Conservation (phyloP, 2,329 filamentous ascomycete species). For the Stemphylium lycopersici region DNA sequence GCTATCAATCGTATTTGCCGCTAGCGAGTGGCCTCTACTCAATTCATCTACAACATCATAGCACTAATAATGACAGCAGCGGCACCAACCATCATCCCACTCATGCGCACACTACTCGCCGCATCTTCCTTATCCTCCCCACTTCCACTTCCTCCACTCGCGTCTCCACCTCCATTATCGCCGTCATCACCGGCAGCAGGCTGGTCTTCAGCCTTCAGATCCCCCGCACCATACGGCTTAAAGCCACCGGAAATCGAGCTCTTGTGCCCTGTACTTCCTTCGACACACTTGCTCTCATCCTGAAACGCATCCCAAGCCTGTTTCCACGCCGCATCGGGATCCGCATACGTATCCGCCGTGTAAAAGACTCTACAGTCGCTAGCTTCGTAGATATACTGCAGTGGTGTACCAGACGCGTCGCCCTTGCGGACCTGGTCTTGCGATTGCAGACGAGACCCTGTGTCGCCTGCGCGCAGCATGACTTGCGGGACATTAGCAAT, state of each 20-base stretch:
- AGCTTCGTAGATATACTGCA: conserved; percentile 66
- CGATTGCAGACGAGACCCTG: conserved; percentile 20
- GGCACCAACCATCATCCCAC: conserved; percentile 1
- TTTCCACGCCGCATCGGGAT: conserved; percentile 60
- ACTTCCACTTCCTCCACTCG: neutral
- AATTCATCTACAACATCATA: conserved; percentile 9
- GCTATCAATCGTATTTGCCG: neutral
- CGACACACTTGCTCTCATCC: conserved; percentile 30
- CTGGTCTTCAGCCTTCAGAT: conserved; percentile 26
- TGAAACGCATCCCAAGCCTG: conserved; percentile 36
- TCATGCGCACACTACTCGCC: neutral
- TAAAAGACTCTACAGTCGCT: conserved; percentile 68
- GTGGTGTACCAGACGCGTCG: conserved; percentile 48
- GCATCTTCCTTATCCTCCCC: neutral
- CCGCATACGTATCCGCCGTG: conserved; percentile 59
- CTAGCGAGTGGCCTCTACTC: neutral
- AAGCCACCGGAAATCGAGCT: conserved; percentile 35
- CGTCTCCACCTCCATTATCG: neutral
- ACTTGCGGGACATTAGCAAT: conserved; percentile 26
- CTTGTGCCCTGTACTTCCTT: conserved; percentile 29
- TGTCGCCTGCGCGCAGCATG: conserved; percentile 23
- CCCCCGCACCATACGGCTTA: conserved; percentile 30
- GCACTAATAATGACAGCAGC: conserved; percentile 10
- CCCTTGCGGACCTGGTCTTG: conserved; percentile 38
- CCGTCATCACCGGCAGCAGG: conserved; percentile 4